phyloP scores from a whole-genome alignment of 2,329 filamentous ascomycete species.

The Teratosphaeria zuluensis region DNA sequence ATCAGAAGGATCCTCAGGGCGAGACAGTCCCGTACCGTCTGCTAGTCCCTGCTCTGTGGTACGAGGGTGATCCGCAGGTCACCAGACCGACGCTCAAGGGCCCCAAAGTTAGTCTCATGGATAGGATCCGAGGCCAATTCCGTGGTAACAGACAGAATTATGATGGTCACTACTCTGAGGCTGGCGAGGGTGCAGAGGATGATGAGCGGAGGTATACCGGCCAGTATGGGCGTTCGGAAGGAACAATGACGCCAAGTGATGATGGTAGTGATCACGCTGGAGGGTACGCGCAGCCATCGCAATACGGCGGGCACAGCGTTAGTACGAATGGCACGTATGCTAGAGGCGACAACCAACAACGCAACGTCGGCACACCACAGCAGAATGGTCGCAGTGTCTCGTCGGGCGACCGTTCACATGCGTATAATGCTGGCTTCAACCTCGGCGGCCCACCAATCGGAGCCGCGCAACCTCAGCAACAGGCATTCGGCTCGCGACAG shows the following conservation, averaged over 20 bases:
- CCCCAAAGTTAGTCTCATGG: slow-evolving; percentile 1
- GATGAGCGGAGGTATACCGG: background rate
- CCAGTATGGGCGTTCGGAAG: background rate
- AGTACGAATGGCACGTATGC: background rate
- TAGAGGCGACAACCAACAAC: background rate
- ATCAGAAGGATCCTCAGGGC: slow-evolving; percentile 72
- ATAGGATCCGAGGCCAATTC: slow-evolving; percentile 5
- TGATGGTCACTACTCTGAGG: slow-evolving; percentile 9
- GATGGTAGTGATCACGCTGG: background rate
- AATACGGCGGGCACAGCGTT: background rate
- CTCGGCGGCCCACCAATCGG: slow-evolving; percentile 17
- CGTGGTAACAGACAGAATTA: slow-evolving; percentile 6
- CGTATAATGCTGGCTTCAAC: slow-evolving; percentile 11
- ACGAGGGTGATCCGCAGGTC: slow-evolving; percentile 23
- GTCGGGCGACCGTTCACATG: background rate
- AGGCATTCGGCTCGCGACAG: background rate
- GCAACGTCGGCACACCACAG: background rate
- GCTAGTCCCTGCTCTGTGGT: slow-evolving; percentile 66
- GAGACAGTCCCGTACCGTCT: slow-evolving; percentile 81
- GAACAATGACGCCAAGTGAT: slow-evolving; percentile 1
- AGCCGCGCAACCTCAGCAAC: background rate
- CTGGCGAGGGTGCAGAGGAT: slow-evolving; percentile 3
- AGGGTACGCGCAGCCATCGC: background rate
- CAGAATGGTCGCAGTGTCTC: background rate
- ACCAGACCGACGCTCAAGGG: slow-evolving; percentile 12